Percentiles rank a stretch among this genome's conserved stretches.
phyloP scores from a whole-genome alignment of 345 rosid species.

The Gossypium mustelinum region DNA sequence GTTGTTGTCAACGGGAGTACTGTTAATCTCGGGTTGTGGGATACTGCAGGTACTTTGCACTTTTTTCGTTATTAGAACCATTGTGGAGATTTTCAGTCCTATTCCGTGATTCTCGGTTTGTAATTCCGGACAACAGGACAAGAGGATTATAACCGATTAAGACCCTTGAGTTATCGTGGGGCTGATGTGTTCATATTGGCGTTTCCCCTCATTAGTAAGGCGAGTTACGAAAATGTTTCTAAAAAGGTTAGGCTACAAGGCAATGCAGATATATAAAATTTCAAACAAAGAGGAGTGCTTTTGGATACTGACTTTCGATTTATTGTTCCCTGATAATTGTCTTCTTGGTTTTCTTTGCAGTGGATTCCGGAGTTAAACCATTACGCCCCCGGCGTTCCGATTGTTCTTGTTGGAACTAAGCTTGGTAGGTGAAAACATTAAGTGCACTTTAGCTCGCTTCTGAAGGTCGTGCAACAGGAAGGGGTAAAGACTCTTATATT shows the following conservation, averaged over 20 bases:
- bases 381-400: slow-evolving; percentile 92
- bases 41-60: slow-evolving; percentile 73
- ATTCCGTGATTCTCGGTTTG: slow-evolving; percentile 1
- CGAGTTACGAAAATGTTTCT: slow-evolving; percentile 94
- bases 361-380: slow-evolving; percentile 99
- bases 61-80: not conserved
- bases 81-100: not conserved
- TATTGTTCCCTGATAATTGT: slow-evolving; percentile 13
- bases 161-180: slow-evolving; percentile 93
- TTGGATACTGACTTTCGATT: not conserved
- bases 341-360: slow-evolving; percentile 35
- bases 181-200: slow-evolving; percentile 96
- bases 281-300: not conserved
- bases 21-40: slow-evolving; percentile 93
- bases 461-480: not conserved
- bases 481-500: too few species aligned
- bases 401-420: slow-evolving; percentile 89
- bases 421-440: slow-evolving; percentile 47
- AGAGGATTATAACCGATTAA: slow-evolving; percentile 87
- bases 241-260: slow-evolving; percentile 55
- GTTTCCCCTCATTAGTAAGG: slow-evolving; percentile 95
- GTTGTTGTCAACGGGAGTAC: slow-evolving; percentile 86
- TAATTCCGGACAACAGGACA: slow-evolving; percentile 51
- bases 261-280: not conserved
- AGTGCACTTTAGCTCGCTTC: not conserved